These are phyloP conservation scores for Euphrasia confusa DNA, from an alignment of 257 asterid species.

Conservation along the genomic window DNA sequence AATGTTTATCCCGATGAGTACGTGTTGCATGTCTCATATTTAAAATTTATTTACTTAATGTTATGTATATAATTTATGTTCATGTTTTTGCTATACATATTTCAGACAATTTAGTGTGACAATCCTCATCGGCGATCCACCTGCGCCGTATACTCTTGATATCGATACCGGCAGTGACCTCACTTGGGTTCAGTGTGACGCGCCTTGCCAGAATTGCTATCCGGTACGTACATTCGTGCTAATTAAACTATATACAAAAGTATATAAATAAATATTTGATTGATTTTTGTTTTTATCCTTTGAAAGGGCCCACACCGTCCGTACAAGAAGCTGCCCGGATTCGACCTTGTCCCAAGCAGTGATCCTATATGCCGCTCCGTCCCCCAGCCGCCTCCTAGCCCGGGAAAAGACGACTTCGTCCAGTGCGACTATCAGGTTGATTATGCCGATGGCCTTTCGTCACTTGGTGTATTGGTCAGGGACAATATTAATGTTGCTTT, in stretches of 20 bases:
- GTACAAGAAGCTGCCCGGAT: too few species aligned
- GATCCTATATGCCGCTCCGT: background rate
- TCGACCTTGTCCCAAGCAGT: background rate
- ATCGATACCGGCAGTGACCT: background rate
- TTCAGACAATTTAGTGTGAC: background rate
- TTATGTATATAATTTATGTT: too few species aligned
- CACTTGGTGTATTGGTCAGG: slow-evolving; percentile 67
- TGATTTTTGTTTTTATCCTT: background rate
- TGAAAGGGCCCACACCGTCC: too few species aligned
- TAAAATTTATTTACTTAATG: too few species aligned
- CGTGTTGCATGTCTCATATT: too few species aligned
- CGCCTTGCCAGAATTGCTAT: background rate
- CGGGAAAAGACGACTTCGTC: too few species aligned
- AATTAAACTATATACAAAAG: background rate
- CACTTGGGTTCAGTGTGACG: slow-evolving; percentile 5
- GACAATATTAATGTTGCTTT: slow-evolving; percentile 27
- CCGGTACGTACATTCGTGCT: background rate
- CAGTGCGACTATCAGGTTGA: slow-evolving; percentile 70
- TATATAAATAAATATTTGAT: background rate
- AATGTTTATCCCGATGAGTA: too few species aligned
- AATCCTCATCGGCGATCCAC: background rate
- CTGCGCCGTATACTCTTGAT: background rate
- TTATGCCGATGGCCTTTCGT: slow-evolving; percentile 75
- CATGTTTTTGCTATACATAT: too few species aligned
- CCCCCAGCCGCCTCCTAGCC: background rate